phyloP scores from a whole-genome alignment of 208 protist genomes.

The Trichomonas vaginalis region DNA sequence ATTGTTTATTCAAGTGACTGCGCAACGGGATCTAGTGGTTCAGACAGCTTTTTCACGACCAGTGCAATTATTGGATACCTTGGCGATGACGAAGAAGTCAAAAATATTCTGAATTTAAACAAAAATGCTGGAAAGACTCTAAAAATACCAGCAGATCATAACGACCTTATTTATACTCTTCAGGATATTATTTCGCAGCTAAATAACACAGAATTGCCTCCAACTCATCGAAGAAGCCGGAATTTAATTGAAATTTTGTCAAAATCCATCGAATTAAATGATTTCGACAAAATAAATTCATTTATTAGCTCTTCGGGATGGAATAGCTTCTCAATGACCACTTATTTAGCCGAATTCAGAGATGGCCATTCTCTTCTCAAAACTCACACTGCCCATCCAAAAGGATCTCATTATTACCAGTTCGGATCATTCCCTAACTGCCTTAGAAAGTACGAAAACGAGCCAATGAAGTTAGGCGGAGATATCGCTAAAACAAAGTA shows the following conservation, averaged over 20 bases:
- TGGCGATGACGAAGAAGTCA: background rate
- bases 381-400: background rate
- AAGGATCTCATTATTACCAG: background rate
- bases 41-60: background rate
- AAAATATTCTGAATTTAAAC: background rate
- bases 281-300: background rate
- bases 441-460: background rate
- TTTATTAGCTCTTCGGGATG: background rate
- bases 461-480: background rate
- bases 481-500: background rate
- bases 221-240: background rate
- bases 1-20: background rate
- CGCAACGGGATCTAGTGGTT: background rate
- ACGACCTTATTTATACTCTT: background rate
- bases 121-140: background rate
- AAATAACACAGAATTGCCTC: background rate
- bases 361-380: background rate
- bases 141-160: constrained; percentile 4
- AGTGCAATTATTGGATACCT: background rate
- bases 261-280: background rate
- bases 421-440: background rate
- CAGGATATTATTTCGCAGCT: background rate
- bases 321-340: background rate
- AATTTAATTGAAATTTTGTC: background rate
- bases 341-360: background rate